Percentiles rank a stretch among this genome's conserved stretches.
These are phyloP conservation scores for Themeda triandra DNA, from an alignment of 176 grass and related monocot genomes.

Conservation along the genomic window DNA sequence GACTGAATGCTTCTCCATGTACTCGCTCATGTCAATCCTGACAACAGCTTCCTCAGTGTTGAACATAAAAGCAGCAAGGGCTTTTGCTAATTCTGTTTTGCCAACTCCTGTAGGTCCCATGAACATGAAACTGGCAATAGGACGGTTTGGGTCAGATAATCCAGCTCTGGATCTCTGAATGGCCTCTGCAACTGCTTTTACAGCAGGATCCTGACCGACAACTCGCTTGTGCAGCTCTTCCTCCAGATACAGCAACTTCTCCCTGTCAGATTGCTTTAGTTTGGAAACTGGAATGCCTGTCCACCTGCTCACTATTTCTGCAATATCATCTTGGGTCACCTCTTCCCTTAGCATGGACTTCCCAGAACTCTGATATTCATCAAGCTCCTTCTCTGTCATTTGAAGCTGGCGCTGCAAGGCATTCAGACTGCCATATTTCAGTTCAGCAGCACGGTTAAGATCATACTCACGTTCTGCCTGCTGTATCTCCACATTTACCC, in stretches of 20 bases:
- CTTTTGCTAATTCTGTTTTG: conserved; percentile 95
- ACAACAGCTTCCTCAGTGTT: conserved; percentile 98
- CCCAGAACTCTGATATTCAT: conserved; percentile 92
- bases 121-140: conserved; percentile 99
- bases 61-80: conserved; percentile 94
- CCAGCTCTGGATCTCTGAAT: conserved; percentile 99
- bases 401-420: conserved; percentile 88
- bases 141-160: conserved; percentile 89
- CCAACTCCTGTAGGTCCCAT: conserved; percentile 99
- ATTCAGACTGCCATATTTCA: conserved; percentile 98
- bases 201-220: conserved; percentile 92
- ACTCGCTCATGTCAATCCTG: conserved; percentile 99
- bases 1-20: conserved; percentile 98
- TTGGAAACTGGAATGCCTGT: conserved; percentile 97
- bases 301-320: conserved; percentile 97
- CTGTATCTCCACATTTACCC: conserved; percentile 97
- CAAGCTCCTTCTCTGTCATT: conserved; percentile 76
- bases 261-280: conserved; percentile 91
- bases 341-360: conserved; percentile 99
- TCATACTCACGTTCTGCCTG: conserved; percentile 97
- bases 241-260: conserved; percentile 88
- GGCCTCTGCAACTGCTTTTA: conserved; percentile 89
- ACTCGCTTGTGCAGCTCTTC: conserved; percentile 95
- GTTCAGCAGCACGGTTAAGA: conserved; percentile 93
- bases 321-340: conserved; percentile 94